These are phyloP conservation scores for Cardamine resedifolia DNA, from an alignment of 345 rosid genomes.

Conservation along the genomic window DNA sequence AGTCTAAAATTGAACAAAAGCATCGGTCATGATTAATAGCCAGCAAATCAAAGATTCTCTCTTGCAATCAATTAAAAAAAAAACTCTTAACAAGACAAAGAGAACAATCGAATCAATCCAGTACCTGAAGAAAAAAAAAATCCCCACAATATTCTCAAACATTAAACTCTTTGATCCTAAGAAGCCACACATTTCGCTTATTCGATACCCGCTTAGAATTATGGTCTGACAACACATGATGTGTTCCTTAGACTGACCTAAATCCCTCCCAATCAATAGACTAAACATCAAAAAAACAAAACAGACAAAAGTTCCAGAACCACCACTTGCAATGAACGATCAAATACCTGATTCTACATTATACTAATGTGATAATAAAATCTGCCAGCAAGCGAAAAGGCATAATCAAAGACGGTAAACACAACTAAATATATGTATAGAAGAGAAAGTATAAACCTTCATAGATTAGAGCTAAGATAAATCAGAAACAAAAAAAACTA, in stretches of 20 bases:
- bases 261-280: neutral
- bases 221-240: neutral
- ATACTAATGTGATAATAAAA: neutral
- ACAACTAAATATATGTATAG: neutral
- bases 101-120: neutral
- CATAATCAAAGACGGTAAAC: neutral
- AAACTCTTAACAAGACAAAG: neutral
- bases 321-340: neutral
- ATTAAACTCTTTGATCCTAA: neutral
- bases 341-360: neutral
- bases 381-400: neutral
- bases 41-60: slow-evolving; percentile 29
- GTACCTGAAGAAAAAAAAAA: neutral
- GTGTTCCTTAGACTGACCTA: neutral
- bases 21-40: slow-evolving; percentile 14
- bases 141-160: no score
- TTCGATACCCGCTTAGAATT: neutral
- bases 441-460: neutral
- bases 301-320: neutral
- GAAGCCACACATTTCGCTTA: neutral
- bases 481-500: neutral
- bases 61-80: neutral
- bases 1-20: slow-evolving; percentile 16
- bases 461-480: neutral
- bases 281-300: neutral